Conservation (phyloP, 2,329 filamentous ascomycete genomes). For the Verticillium tricorpus region DNA sequence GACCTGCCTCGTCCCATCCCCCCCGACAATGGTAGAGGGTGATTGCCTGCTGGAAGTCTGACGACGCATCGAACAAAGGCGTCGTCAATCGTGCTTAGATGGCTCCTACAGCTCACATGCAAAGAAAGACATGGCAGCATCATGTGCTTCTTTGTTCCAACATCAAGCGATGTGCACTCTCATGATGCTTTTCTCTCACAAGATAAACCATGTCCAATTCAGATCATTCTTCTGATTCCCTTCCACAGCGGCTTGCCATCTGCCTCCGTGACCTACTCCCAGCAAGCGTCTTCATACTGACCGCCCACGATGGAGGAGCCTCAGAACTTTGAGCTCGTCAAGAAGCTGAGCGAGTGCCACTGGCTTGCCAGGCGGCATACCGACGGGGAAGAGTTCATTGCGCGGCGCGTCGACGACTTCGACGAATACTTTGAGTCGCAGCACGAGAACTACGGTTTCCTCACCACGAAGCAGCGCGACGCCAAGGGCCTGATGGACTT, state of each 20-base stretch:
- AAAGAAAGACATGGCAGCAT: background rate
- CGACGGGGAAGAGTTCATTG: constrained; percentile 29
- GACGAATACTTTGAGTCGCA: constrained; percentile 8
- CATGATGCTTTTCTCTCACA: background rate
- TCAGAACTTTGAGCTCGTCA: constrained; percentile 23
- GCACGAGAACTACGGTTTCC: constrained; percentile 5
- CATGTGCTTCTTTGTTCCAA: background rate
- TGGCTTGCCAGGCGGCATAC: constrained; percentile 26
- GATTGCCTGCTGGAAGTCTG: no score
- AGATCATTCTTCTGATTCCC: background rate
- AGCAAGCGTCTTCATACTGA: background rate
- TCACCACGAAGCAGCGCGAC: constrained; percentile 14
- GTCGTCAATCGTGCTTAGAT: background rate
- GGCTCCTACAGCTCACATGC: background rate
- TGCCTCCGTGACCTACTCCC: no score
- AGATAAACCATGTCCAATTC: background rate
- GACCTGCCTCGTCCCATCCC: background rate
- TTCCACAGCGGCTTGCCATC: background rate
- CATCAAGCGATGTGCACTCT: background rate
- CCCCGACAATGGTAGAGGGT: no score
- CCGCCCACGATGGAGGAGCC: background rate
- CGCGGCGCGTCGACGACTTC: constrained; percentile 17
- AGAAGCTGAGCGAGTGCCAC: constrained; percentile 19
- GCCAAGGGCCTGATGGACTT: constrained; percentile 17
- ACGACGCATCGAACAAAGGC: background rate